A percentile compares a stretch with the other conserved stretches of the same genome.
Evolutionary conservation across 2,329 filamentous ascomycete species (phyloP).

Genomic region (Aspergillus cejpii): DNA sequence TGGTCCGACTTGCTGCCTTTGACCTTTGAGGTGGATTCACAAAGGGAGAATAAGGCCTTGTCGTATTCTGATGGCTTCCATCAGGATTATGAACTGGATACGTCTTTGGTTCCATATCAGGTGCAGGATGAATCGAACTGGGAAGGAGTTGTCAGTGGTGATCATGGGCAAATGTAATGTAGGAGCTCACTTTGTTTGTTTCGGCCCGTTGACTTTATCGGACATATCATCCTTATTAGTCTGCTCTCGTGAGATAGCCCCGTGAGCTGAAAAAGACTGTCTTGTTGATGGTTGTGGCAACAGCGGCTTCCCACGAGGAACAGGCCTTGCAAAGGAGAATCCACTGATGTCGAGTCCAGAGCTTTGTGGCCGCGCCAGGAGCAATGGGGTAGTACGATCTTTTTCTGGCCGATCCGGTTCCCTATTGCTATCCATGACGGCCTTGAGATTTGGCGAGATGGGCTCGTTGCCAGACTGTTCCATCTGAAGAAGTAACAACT

Average conservation of each 20-base stretch:
- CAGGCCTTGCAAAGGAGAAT: slow-evolving; percentile 34
- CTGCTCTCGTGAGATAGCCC: not conserved
- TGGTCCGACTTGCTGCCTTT: not conserved
- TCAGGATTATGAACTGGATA: too few species aligned
- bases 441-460: slow-evolving; percentile 12
- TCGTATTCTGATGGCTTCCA: not conserved
- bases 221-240: not conserved
- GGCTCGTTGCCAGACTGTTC: slow-evolving; percentile 11
- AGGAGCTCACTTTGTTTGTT: not conserved
- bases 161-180: not conserved
- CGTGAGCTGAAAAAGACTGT: not conserved
- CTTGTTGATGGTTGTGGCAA: slow-evolving; percentile 17
- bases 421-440: slow-evolving; percentile 14
- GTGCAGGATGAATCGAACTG: not conserved
- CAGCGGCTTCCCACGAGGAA: slow-evolving; percentile 19
- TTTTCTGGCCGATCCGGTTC: slow-evolving; percentile 4
- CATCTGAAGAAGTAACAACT: slow-evolving; percentile 17
- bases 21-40: not conserved
- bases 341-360: slow-evolving; percentile 23
- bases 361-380: slow-evolving; percentile 30
- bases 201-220: not conserved
- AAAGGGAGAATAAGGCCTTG: not conserved
- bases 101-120: not conserved
- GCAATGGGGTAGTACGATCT: slow-evolving; percentile 13
- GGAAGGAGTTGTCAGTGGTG: not conserved